Base-by-base conservation (phyloP, 2,329 filamentous ascomycete species). In the Sphaerulina musiva region DNA sequence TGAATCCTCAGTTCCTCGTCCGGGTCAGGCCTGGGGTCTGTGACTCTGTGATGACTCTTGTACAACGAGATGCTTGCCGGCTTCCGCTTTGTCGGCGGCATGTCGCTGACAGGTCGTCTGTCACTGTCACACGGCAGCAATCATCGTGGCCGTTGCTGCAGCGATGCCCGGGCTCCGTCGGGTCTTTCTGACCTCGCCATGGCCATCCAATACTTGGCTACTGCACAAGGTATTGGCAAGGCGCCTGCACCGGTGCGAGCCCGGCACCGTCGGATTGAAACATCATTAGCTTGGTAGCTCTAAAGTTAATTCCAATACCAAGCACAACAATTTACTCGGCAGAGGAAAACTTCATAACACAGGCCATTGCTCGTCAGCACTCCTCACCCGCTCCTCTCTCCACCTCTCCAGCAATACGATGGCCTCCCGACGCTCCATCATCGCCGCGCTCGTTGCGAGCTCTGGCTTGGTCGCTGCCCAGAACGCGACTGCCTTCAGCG, bases 401-500 rank as follows among this genome's bases (percentile, higher is more conserved):
- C 39, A 14, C 12, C 31, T 5, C 17, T 23, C 20, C 31, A 44
- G 12, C 14, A 43, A 12, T 36, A 34, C 40, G 26, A 50, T 50
- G 48, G 40, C 42, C 20, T 14, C 50, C 32, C 52, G 52, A 51
- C 14, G 23, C 26, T 23, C 23, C 20, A 20, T 54, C 36, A 42
- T 41, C 23, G 42, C 47, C 14, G 32, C 26, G 26, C 26, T 46
- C 6, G 26, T 43, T 45, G 52, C 47, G 29, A 34, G 43, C 26
- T 48, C 48, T 26, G 51, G 46, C 32, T 38, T 49, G 14, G 45
- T 38, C 9, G 32, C 46, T 26, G 54, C 41, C n/a, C 55, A 57
- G 43, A 57, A 57, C 23, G 34, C 38, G 5, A 51, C 55, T 48
- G 42, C 49, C 6, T 46, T 46, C 23, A 55, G 43, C 23, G 53